Base-by-base conservation (phyloP, 768 basidiomycete genomes). In the Pisolithus microcarpus region DNA sequence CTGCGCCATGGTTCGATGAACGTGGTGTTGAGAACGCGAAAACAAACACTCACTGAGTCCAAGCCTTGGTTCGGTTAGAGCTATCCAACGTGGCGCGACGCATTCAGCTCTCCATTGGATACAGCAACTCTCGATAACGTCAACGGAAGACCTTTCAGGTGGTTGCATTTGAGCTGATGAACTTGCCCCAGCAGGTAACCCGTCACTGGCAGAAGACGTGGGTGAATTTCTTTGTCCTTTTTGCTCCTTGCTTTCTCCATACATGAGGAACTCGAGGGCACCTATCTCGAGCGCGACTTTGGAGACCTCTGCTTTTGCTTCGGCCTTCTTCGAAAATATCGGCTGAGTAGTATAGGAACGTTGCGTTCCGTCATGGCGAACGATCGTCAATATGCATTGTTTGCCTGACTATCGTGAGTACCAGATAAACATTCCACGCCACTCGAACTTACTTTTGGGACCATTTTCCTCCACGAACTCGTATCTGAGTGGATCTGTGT, bases 331-430 rank as follows among this genome's bases (percentile, higher is more conserved):
- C 15, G 68, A 39, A 54, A 74, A 78, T 2, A 61, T 40, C 13
- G 72, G 65, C 23, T 75, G 70, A 0, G 81, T 80, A 23, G 74
- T 71, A 66, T 84, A 85, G 0, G 78, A 76, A 42, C 81, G 72
- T 5, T 65, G 65, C 2, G 62, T 51, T 16, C 80, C 81, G 30
- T 77, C 72, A 0, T 80, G 81, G 19, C 75, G 78, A 1, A 71
- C 77, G 51, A 85, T 77, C 1, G 80, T 82, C 38, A 85, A 61
- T 45, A 81, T 80, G 56, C 84, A 84, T 48, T 77, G 76, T 58
- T 78, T 81, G 52, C 60, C 81, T 85, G 58, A 7, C 7, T 9
- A 4, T 16, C 1, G 36, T 65, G 10, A 62, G 52, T 43, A 23
- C 34, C 38, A 18, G 23, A 19, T 8, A 10, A 34, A 5, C 7